Conservation (phyloP, 257 asterid species). For the Linaria vulgaris region DNA sequence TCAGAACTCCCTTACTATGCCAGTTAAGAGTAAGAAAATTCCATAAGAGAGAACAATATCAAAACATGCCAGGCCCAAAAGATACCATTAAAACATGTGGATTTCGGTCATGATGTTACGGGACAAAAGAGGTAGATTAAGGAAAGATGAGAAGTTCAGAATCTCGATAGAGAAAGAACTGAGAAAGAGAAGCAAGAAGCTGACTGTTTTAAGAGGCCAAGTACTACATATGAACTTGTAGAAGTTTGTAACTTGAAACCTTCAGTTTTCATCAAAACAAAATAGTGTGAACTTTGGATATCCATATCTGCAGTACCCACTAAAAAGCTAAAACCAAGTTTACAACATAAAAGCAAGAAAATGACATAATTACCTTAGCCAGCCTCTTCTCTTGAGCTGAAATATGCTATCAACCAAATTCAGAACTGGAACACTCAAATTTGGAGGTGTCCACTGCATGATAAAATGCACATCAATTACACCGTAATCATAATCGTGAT, state of each 20-base stretch:
- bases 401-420: slow-evolving; percentile 91
- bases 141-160: too few species aligned
- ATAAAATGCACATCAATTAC: slow-evolving; percentile 24
- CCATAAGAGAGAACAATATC: too few species aligned
- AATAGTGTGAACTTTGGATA: not conserved
- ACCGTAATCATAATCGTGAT: slow-evolving; percentile 30
- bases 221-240: slow-evolving; percentile 3
- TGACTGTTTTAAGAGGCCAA: not conserved
- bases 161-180: too few species aligned
- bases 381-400: slow-evolving; percentile 97
- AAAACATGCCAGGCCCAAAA: too few species aligned
- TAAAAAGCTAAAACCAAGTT: slow-evolving; percentile 15
- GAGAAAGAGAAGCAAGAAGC: slow-evolving; percentile 2
- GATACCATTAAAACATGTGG: too few species aligned
- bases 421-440: slow-evolving; percentile 84
- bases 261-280: not conserved
- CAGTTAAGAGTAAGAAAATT: too few species aligned
- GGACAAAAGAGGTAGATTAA: too few species aligned
- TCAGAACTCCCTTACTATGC: too few species aligned
- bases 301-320: too few species aligned
- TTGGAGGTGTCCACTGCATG: slow-evolving; percentile 98
- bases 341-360: slow-evolving; percentile 15
- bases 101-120: too few species aligned
- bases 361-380: slow-evolving; percentile 74
- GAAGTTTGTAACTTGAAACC: not conserved